These are phyloP conservation scores for Venturia carpophila DNA, from an alignment of 2,329 filamentous ascomycete genomes.

Conservation along the genomic window DNA sequence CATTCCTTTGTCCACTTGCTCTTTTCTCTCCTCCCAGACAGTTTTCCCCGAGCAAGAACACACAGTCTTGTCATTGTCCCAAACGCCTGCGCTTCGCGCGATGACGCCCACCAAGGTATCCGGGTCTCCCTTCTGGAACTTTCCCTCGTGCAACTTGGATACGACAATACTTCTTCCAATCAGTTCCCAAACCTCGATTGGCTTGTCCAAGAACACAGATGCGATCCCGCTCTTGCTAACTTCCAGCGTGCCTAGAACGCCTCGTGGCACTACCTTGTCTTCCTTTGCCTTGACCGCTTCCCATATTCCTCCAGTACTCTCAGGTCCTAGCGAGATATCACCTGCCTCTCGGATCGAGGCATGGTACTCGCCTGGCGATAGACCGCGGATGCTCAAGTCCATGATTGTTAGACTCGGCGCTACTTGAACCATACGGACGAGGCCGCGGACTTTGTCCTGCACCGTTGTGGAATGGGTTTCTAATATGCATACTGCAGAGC, in stretches of 20 bases:
- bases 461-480: slow-evolving; percentile 65
- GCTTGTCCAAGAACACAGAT: slow-evolving; percentile 69
- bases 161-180: slow-evolving; percentile 91
- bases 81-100: slow-evolving; percentile 91
- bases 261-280: slow-evolving; percentile 43
- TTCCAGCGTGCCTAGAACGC: slow-evolving; percentile 65
- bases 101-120: slow-evolving; percentile 89
- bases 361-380: slow-evolving; percentile 71
- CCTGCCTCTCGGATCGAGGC: slow-evolving; percentile 81
- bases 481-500: slow-evolving; percentile 87
- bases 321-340: slow-evolving; percentile 76
- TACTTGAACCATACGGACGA: slow-evolving; percentile 92
- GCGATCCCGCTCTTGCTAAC: slow-evolving; percentile 71
- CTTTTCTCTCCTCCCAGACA: slow-evolving; percentile 91
- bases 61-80: slow-evolving; percentile 98
- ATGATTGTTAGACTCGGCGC: slow-evolving; percentile 69
- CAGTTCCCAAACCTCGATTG: slow-evolving; percentile 88
- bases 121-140: slow-evolving; percentile 62
- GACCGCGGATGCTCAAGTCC: slow-evolving; percentile 77
- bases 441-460: slow-evolving; percentile 65
- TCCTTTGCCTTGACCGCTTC: slow-evolving; percentile 26
- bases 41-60: slow-evolving; percentile 98
- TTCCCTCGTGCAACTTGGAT: slow-evolving; percentile 56
- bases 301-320: slow-evolving; percentile 80
- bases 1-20: slow-evolving; percentile 87